Conservation (phyloP, 805 yeast genomes). For the Yarrowia osloensis region DNA sequence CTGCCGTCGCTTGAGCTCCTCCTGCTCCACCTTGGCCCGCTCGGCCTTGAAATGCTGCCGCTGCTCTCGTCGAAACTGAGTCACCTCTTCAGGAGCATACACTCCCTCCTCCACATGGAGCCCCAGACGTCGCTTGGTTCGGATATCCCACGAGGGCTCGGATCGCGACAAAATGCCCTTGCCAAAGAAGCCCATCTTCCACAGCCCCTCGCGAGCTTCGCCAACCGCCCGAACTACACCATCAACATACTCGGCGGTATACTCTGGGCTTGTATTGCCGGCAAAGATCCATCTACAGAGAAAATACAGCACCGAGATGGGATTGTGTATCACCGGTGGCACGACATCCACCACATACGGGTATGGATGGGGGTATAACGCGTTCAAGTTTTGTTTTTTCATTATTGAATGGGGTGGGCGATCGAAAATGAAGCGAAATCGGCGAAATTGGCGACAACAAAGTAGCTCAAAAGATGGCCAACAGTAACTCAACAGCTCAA, state of each 20-base stretch:
- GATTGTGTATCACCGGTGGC: constrained; percentile 56
- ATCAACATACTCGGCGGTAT: constrained; percentile 35
- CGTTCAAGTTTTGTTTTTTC: constrained; percentile 18
- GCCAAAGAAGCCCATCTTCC: constrained; percentile 91
- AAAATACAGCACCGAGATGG: constrained; percentile 61
- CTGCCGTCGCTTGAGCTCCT: constrained; percentile 48
- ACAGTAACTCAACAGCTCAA: too few species aligned
- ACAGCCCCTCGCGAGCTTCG: constrained; percentile 53
- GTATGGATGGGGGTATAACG: constrained; percentile 20
- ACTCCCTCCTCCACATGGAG: constrained; percentile 45
- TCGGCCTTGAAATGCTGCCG: constrained; percentile 70
- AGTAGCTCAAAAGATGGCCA: too few species aligned
- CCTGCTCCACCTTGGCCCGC: constrained; percentile 61
- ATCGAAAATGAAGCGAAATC: neutral
- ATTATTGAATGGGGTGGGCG: neutral
- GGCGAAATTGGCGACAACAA: too few species aligned
- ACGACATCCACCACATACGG: constrained; percentile 28
- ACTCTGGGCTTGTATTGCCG: constrained; percentile 33
- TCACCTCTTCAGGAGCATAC: constrained; percentile 71
- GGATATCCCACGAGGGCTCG: constrained; percentile 85
- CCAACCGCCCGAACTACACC: constrained; percentile 43
- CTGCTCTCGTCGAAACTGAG: constrained; percentile 68
- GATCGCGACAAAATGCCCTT: constrained; percentile 87
- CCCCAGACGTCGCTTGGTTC: constrained; percentile 61
- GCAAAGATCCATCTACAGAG: constrained; percentile 39